Conservation (phyloP, 257 asterid genomes). For the Rhazya stricta region DNA sequence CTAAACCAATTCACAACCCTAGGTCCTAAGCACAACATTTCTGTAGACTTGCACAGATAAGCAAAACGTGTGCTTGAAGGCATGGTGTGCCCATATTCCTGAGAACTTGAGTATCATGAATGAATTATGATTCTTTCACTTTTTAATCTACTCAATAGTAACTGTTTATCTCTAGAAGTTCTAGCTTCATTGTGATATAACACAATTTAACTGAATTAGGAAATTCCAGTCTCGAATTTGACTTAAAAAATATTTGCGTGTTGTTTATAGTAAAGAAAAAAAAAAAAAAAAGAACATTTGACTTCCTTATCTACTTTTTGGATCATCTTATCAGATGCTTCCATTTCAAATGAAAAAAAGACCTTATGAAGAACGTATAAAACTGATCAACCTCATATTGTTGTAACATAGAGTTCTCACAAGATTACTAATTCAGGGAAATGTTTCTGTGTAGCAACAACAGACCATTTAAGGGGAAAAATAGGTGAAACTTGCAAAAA, state of each 20-base stretch:
- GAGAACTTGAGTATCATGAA: background rate
- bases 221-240: background rate
- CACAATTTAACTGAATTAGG: background rate
- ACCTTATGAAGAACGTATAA: background rate
- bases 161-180: background rate
- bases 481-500: background rate
- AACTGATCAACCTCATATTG: background rate
- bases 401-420: background rate
- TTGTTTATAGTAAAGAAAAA: too few species aligned
- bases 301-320: too few species aligned
- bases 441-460: background rate
- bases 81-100: background rate
- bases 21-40: background rate
- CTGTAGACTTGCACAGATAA: background rate
- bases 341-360: background rate
- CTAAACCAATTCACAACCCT: background rate
- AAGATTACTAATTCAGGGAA: background rate
- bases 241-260: background rate
- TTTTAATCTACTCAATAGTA: background rate
- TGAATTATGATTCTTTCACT: background rate
- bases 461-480: background rate
- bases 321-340: background rate
- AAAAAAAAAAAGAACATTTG: too few species aligned
- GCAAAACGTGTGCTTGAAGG: background rate
- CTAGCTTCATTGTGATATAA: too few species aligned